phyloP scores from a whole-genome alignment of 345 rosid genomes.

The Murraya paniculata region DNA sequence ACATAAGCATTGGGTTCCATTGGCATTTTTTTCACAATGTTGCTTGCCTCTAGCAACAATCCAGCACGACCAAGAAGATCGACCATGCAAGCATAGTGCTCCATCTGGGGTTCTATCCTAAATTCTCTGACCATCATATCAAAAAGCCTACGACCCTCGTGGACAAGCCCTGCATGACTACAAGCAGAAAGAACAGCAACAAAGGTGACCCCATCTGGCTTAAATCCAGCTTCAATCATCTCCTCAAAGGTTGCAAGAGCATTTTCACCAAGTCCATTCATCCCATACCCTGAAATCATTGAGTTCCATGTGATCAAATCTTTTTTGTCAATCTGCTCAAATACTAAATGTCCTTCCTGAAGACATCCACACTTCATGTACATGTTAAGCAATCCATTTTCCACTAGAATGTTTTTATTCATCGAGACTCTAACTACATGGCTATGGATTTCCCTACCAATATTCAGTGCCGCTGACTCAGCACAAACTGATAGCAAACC shows the following conservation, averaged over 20 bases:
- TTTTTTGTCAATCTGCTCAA: constrained; percentile 39
- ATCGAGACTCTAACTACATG: constrained; percentile 48
- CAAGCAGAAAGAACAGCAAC: constrained; percentile 78
- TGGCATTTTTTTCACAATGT: constrained; percentile 60
- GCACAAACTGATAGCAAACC: constrained; percentile 67
- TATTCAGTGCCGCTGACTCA: constrained; percentile 47
- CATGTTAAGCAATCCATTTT: constrained; percentile 68
- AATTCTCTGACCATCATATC: constrained; percentile 38
- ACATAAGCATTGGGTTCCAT: constrained; percentile 56
- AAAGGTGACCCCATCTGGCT: constrained; percentile 62
- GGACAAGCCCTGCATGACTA: constrained; percentile 69
- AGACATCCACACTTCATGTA: constrained; percentile 68
- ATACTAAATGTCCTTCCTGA: constrained; percentile 39
- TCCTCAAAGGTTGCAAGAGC: constrained; percentile 49
- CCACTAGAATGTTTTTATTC: constrained; percentile 52
- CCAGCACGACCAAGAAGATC: constrained; percentile 77
- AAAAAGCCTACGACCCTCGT: constrained; percentile 47
- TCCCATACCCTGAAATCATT: constrained; percentile 61
- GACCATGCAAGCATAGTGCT: constrained; percentile 70
- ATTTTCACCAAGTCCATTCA: constrained; percentile 55
- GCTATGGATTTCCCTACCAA: constrained; percentile 68
- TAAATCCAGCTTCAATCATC: constrained; percentile 46
- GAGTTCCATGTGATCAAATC: constrained; percentile 69
- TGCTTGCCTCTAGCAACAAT: constrained; percentile 53
- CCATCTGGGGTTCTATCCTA: constrained; percentile 52